Evolutionary conservation across 345 rosid genomes (phyloP).

Genomic region (Linum trigynum): DNA sequence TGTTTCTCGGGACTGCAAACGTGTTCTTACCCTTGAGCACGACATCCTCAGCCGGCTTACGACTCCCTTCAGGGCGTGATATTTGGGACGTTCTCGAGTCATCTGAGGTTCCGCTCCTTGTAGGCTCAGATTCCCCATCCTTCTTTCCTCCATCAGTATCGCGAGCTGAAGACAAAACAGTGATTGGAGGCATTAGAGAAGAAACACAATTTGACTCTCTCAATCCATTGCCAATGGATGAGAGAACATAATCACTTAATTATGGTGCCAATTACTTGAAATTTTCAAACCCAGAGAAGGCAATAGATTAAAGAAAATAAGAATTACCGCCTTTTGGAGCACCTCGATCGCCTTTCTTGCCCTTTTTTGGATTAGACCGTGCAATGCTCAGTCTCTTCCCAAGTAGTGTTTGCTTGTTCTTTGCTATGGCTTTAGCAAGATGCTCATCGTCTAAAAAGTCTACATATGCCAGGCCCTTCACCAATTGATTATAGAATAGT

Average conservation of each 20-base stretch:
- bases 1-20: constrained; percentile 58
- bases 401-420: constrained; percentile 62
- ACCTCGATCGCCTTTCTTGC: constrained; percentile 36
- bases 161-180: constrained; percentile 15
- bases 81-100: constrained; percentile 17
- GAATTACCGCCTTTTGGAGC: constrained; percentile 7
- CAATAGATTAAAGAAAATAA: neutral
- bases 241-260: neutral
- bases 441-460: constrained; percentile 71
- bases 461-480: constrained; percentile 88
- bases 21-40: constrained; percentile 65
- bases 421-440: constrained; percentile 66
- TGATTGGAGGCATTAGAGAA: neutral
- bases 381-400: constrained; percentile 73
- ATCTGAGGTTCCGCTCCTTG: constrained; percentile 18
- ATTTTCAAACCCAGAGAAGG: neutral
- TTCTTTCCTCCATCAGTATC: constrained; percentile 14
- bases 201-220: neutral
- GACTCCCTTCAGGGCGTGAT: constrained; percentile 16
- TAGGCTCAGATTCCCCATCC: constrained; percentile 22
- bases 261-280: too few species aligned
- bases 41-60: constrained; percentile 26
- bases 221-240: neutral
- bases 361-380: constrained; percentile 66
- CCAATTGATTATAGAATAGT: neutral